Conservation (phyloP, 768 basidiomycete genomes). For the Termitomyces sp. region DNA sequence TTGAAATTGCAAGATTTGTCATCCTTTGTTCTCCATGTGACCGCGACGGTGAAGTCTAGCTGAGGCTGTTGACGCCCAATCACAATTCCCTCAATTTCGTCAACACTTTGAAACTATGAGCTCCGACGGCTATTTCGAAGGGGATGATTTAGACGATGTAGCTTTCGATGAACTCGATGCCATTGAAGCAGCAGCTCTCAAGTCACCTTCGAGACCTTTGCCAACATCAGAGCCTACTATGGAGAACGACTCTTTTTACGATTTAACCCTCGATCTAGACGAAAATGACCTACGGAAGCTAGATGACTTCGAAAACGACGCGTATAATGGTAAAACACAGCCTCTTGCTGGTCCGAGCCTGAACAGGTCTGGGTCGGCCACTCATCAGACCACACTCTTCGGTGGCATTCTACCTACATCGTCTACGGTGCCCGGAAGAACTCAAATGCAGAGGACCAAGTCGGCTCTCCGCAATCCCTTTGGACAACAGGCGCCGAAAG, state of each 20-base stretch:
- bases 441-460: constrained; percentile 37
- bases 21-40: constrained; percentile 15
- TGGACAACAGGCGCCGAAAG: constrained; percentile 56
- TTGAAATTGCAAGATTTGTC: not conserved
- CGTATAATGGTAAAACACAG: constrained; percentile 35
- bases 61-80: too few species aligned
- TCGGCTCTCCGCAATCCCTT: constrained; percentile 41
- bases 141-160: constrained; percentile 57
- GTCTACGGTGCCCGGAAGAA: constrained; percentile 27
- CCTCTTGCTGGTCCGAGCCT: constrained; percentile 43
- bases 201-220: constrained; percentile 15
- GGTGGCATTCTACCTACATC: constrained; percentile 48
- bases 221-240: constrained; percentile 15
- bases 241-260: constrained; percentile 44
- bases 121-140: constrained; percentile 74
- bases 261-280: constrained; percentile 55
- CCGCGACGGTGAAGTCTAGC: constrained; percentile 12
- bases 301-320: constrained; percentile 48
- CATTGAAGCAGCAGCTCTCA: constrained; percentile 56
- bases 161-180: constrained; percentile 61
- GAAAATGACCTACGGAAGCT: constrained; percentile 49
- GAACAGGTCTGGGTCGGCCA: constrained; percentile 33
- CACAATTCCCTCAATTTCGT: not conserved
- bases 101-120: constrained; percentile 47
- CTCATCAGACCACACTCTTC: constrained; percentile 62